Evolutionary conservation across 352 stramenopile species (phyloP).

Genomic region (Phytopythium vexans): DNA sequence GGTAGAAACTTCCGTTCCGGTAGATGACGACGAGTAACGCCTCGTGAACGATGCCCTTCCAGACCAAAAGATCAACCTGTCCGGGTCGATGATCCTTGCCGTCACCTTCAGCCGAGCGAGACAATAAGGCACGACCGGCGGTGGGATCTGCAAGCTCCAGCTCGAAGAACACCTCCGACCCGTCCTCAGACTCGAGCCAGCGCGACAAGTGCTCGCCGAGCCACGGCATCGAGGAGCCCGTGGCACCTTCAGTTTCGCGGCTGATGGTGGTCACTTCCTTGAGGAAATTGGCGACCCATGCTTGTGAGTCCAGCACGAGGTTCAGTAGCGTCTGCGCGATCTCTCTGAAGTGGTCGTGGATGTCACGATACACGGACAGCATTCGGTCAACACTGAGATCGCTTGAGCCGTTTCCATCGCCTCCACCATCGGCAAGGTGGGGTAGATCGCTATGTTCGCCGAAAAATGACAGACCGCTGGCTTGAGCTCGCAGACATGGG

Average conservation of each 20-base stretch:
- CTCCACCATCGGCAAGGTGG: neutral
- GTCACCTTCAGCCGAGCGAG: conserved; percentile 9
- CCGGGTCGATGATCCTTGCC: conserved; percentile 10
- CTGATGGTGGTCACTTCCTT: conserved; percentile 37
- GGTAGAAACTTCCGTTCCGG: conserved; percentile 41
- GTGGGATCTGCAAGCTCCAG: conserved; percentile 29
- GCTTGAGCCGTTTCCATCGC: neutral
- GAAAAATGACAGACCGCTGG: conserved; percentile 30
- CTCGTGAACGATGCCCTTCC: conserved; percentile 60
- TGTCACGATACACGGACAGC: conserved; percentile 10
- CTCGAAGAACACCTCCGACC: conserved; percentile 59
- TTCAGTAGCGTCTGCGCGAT: conserved; percentile 31
- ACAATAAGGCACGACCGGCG: conserved; percentile 7
- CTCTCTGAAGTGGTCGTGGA: conserved; percentile 23
- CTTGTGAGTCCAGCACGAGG: conserved; percentile 43
- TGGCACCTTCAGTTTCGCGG: conserved; percentile 8
- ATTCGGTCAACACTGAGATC: neutral
- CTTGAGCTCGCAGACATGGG: conserved; percentile 42
- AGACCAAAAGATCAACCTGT: conserved; percentile 44
- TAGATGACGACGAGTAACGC: conserved; percentile 54
- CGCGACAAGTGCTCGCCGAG: conserved; percentile 36
- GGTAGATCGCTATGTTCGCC: conserved; percentile 30
- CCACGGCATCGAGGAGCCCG: conserved; percentile 15
- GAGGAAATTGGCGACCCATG: conserved; percentile 55
- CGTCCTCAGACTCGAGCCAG: conserved; percentile 52